Conservation (phyloP, 2,329 filamentous ascomycete species). For the Erysiphe pisi region DNA sequence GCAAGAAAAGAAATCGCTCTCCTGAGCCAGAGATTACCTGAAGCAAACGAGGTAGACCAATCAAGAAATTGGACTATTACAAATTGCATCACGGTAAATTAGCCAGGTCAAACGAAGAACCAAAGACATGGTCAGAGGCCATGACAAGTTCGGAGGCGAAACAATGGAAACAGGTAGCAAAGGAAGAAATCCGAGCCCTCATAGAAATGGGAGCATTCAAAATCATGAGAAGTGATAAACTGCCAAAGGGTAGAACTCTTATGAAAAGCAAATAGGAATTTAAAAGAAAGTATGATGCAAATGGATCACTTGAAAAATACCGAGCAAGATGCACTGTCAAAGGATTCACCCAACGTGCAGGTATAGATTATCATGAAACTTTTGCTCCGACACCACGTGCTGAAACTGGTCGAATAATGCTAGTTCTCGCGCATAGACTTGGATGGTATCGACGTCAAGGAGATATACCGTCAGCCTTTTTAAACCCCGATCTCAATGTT, state of each 20-base stretch:
- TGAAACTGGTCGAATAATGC: not conserved
- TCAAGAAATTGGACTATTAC: too few relatives aligned
- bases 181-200: not conserved
- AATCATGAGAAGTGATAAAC: not conserved
- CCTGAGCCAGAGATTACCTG: not conserved
- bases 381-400: conserved; percentile 11
- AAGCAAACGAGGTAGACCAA: not conserved
- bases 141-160: not conserved
- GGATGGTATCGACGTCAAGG: conserved; percentile 1
- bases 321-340: not conserved
- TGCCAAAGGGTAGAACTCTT: not conserved
- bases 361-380: not conserved
- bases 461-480: not conserved
- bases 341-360: not conserved
- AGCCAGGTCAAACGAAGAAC: too few relatives aligned
- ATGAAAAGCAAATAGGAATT: not conserved
- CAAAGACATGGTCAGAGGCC: too few relatives aligned
- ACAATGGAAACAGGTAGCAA: conserved; percentile 6
- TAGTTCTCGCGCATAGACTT: conserved; percentile 3
- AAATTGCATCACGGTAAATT: too few relatives aligned
- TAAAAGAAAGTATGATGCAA: not conserved
- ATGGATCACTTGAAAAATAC: conserved; percentile 2
- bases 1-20: not conserved
- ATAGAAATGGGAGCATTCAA: not conserved
- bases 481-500: not conserved